phyloP scores from a whole-genome alignment of 2,329 filamentous ascomycete species.

The Sarocladiaceae sp. region DNA sequence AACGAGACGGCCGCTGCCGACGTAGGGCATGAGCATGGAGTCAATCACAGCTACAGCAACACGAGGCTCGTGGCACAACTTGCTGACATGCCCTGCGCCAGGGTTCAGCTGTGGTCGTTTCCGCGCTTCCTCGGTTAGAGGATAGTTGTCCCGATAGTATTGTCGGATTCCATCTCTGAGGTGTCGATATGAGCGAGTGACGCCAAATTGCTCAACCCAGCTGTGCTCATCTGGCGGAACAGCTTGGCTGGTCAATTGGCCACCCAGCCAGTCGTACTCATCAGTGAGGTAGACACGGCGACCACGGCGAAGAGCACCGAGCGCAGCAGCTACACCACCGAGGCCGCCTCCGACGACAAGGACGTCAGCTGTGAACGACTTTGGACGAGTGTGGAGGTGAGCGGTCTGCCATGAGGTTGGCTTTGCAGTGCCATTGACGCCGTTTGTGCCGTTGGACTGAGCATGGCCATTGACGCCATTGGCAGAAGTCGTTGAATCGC shows the following conservation, averaged over 20 bases:
- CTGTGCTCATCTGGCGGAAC: conserved; percentile 24
- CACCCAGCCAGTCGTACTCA: conserved; percentile 24
- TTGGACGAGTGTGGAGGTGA: conserved; percentile 8
- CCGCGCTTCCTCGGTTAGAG: conserved; percentile 20
- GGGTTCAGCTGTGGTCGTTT: conserved; percentile 20
- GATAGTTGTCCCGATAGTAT: conserved; percentile 22
- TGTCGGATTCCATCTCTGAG: conserved; percentile 20
- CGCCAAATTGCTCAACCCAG: conserved; percentile 24
- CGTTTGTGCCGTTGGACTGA: neutral
- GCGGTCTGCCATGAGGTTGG: conserved; percentile 9
- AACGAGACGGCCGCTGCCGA: conserved; percentile 19
- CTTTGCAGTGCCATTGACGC: neutral
- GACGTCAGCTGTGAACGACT: conserved; percentile 17
- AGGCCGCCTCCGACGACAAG: conserved; percentile 21
- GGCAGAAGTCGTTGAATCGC: neutral
- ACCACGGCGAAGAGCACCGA: conserved; percentile 20
- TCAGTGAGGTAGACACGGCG: conserved; percentile 20
- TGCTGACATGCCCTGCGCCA: conserved; percentile 23
- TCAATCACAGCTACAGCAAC: conserved; percentile 24
- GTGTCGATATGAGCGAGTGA: conserved; percentile 21
- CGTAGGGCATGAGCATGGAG: conserved; percentile 20
- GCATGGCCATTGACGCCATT: neutral
- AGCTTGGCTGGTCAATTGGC: conserved; percentile 22
- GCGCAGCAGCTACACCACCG: conserved; percentile 22
- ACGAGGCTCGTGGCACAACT: conserved; percentile 23